Evolutionary conservation across 2,329 filamentous ascomycete genomes (phyloP), one percentile per base, ranked within the genome.

Genomic region (Aurifilum marmelostoma): DNA sequence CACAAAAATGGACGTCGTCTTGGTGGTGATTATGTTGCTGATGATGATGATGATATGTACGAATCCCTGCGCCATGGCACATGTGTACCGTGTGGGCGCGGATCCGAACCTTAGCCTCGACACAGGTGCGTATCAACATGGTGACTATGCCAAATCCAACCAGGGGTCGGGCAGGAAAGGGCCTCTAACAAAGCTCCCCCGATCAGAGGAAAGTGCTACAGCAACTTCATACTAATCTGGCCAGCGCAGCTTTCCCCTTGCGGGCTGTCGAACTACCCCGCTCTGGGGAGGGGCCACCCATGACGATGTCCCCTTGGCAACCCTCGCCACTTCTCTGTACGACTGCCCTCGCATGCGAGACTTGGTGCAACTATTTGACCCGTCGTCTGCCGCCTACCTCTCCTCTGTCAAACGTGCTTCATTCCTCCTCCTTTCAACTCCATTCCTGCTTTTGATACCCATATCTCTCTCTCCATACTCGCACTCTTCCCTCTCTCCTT

Each of bases 41-140:
- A 47, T 47, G 43, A 47, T n/a, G 21, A 11, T 9, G 37, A 39
- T 6, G 37, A 39, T 39, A 47, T 47, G 43, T 47, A 47, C 11
- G 43, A 47, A 47, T 47, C 43, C 43, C 21, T 47, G 43, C 18
- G 21, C 18, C 43, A 47, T n/a, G 43, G 43, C 43, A 47, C 43
- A 47, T 43, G 50, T 41, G 59, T 39, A 59, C 32, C 21, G 29
- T 47, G 50, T 41, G 29, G n/a, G 29, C 14, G 69, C 69, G 69
- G 69, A 70, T 68, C 68, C 69, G 69, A 62, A 62, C 43, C 37
- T 59, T 68, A 68, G 65, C 68, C 39, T 67, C 52, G 27, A 56
- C 52, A 29, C 12, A 29, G 52, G 52, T 29, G 52, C 18, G 52
- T 29, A 32, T 8, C 27, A 29, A 5, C 18, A 3, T 29, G n/a